Percentiles rank a stretch among this genome's conserved stretches.
phyloP scores from a whole-genome alignment of 805 yeast species.

The Wickerhamomyces subpelliculosus region DNA sequence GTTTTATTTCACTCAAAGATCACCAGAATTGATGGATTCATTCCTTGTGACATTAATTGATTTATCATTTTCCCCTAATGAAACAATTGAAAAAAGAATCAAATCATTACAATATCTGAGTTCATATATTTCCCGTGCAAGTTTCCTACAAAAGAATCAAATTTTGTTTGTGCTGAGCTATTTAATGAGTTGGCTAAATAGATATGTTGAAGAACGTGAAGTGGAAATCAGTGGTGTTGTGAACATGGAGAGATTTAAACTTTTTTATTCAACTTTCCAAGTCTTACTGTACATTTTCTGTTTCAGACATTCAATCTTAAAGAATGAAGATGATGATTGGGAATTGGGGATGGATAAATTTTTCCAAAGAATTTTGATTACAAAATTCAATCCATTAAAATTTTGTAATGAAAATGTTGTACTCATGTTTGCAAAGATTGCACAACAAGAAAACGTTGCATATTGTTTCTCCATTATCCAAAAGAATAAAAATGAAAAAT shows the following conservation, averaged over 20 bases:
- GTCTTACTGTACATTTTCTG: constrained; percentile 88
- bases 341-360: constrained; percentile 77
- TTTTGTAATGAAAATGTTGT: constrained; percentile 93
- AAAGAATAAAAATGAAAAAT: constrained; percentile 57
- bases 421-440: constrained; percentile 84
- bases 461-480: constrained; percentile 93
- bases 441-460: constrained; percentile 83
- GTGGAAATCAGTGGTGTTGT: constrained; percentile 58
- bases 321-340: constrained; percentile 45
- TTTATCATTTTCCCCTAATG: constrained; percentile 65
- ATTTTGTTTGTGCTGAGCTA: constrained; percentile 77
- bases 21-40: constrained; percentile 78
- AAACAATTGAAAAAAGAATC: constrained; percentile 66
- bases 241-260: constrained; percentile 87
- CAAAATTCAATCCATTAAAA: constrained; percentile 89
- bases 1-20: constrained; percentile 76
- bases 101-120: constrained; percentile 91
- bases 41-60: constrained; percentile 78
- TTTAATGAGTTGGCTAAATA: constrained; percentile 75
- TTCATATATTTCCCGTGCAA: constrained; percentile 85
- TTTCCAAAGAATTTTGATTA: constrained; percentile 76
- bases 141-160: constrained; percentile 61
- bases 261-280: constrained; percentile 88
- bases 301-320: constrained; percentile 65
- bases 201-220: constrained; percentile 80